Percentiles rank a stretch among this genome's conserved stretches.
These are phyloP conservation scores for Yarrowia divulgata DNA, from an alignment of 805 yeast genomes.

Conservation along the genomic window DNA sequence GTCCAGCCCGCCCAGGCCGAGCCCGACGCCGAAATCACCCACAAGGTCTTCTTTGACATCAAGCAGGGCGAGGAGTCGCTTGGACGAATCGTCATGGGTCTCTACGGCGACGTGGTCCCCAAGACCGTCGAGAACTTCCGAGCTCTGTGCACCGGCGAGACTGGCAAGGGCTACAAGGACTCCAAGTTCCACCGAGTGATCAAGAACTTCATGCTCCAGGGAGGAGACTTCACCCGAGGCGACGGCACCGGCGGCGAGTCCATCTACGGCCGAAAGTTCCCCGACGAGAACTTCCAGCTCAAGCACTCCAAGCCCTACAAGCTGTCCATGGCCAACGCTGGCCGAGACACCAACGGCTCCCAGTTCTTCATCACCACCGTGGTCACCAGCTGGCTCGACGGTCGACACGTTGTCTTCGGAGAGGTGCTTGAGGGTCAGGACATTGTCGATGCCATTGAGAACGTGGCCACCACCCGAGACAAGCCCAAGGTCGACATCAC, in stretches of 20 bases:
- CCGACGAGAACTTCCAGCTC: conserved; percentile 76
- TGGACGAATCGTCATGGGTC: conserved; percentile 86
- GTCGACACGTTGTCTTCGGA: conserved; percentile 95
- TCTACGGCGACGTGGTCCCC: conserved; percentile 86
- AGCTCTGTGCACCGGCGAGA: conserved; percentile 77
- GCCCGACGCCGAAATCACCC: conserved; percentile 62
- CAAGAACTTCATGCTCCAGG: conserved; percentile 79
- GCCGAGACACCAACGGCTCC: conserved; percentile 78
- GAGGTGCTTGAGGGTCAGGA: conserved; percentile 86
- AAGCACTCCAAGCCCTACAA: conserved; percentile 67
- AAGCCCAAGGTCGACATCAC: conserved; percentile 70
- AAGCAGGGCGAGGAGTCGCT: conserved; percentile 76
- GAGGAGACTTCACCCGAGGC: conserved; percentile 77
- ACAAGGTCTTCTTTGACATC: conserved; percentile 85
- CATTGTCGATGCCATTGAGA: conserved; percentile 76
- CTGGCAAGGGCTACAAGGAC: conserved; percentile 68
- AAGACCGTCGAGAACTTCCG: conserved; percentile 90
- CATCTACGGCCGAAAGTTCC: conserved; percentile 74
- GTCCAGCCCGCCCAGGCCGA: conserved; percentile 40
- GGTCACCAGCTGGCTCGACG: conserved; percentile 89
- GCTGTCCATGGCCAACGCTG: conserved; percentile 80
- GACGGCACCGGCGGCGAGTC: conserved; percentile 80
- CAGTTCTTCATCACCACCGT: conserved; percentile 96
- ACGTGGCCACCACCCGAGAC: conserved; percentile 75
- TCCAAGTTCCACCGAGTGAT: conserved; percentile 78